Evolutionary conservation across 129 eudicot genomes (phyloP).

Genomic region (Helianthus tuberosus): DNA sequence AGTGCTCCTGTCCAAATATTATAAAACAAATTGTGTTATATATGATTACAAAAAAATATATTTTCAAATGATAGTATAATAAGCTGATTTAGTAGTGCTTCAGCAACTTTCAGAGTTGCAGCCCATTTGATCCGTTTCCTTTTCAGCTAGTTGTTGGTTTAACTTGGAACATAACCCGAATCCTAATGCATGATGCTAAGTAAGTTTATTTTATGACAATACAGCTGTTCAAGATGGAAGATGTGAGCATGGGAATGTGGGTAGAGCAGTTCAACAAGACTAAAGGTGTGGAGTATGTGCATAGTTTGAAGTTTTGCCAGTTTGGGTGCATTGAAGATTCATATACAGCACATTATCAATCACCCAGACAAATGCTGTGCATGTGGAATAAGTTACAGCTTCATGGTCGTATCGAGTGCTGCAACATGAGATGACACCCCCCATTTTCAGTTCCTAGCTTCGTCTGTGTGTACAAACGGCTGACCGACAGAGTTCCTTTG

Average conservation of each 20-base stretch:
- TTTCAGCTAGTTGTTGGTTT: too few species aligned
- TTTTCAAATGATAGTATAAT: too few species aligned
- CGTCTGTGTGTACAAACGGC: neutral
- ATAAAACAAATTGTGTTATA: neutral
- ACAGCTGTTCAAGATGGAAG: constrained; percentile 61
- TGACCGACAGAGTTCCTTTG: neutral
- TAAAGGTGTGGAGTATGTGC: constrained; percentile 47
- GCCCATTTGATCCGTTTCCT: too few species aligned
- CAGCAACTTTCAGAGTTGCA: too few species aligned
- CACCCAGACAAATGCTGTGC: constrained; percentile 58
- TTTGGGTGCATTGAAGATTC: constrained; percentile 53
- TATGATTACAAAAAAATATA: too few species aligned
- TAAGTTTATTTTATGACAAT: neutral
- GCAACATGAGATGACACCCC: constrained; percentile 66
- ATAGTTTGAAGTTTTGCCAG: constrained; percentile 56
- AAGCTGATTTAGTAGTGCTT: too few species aligned
- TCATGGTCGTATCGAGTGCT: constrained; percentile 63
- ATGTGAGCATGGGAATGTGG: constrained; percentile 57
- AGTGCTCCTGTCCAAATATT: neutral
- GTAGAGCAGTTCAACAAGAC: constrained; percentile 47
- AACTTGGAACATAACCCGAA: too few species aligned
- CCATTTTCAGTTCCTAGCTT: neutral
- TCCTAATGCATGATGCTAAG: too few species aligned
- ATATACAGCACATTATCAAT: constrained; percentile 48
- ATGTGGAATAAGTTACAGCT: constrained; percentile 60